These are phyloP conservation scores for Platanthera guangdongensis DNA, from an alignment of 106 monocot species.

Conservation along the genomic window DNA sequence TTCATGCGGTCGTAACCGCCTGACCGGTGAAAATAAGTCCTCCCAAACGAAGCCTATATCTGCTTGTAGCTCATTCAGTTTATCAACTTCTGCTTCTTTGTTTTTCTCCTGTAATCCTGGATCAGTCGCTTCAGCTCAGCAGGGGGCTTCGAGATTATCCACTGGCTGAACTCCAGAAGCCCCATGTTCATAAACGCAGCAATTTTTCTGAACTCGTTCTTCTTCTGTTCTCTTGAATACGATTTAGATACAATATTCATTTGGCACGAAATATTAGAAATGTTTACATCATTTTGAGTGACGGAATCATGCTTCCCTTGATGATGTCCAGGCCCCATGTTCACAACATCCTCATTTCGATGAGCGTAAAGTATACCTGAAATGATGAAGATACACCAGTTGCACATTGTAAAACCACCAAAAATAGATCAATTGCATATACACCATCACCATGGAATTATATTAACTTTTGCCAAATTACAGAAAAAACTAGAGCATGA, in stretches of 20 bases:
- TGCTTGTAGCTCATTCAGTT: not conserved
- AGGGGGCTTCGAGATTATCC: constrained; percentile 61
- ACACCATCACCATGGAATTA: too few relatives aligned
- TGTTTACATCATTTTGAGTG: not conserved
- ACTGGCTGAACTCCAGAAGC: constrained; percentile 67
- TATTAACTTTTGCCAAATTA: too few relatives aligned
- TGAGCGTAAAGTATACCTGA: constrained; percentile 86
- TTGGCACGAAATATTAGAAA: not conserved
- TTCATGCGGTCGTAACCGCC: too few relatives aligned
- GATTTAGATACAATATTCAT: not conserved
- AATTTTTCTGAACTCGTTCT: constrained; percentile 36
- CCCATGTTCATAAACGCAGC: constrained; percentile 57
- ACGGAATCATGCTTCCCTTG: constrained; percentile 8
- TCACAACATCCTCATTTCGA: constrained; percentile 85
- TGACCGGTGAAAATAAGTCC: too few relatives aligned
- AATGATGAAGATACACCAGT: not conserved
- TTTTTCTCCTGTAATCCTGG: constrained; percentile 47
- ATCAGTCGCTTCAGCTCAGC: constrained; percentile 42
- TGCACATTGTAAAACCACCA: not conserved
- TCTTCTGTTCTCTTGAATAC: constrained; percentile 30
- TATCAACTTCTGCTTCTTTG: constrained; percentile 14
- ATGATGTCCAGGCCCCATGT: constrained; percentile 26
- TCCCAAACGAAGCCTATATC: not conserved
- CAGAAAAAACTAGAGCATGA: too few relatives aligned
- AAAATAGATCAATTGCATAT: not conserved